phyloP scores from a whole-genome alignment of 164 flowering plant species.

The Paratinospora sagittata region DNA sequence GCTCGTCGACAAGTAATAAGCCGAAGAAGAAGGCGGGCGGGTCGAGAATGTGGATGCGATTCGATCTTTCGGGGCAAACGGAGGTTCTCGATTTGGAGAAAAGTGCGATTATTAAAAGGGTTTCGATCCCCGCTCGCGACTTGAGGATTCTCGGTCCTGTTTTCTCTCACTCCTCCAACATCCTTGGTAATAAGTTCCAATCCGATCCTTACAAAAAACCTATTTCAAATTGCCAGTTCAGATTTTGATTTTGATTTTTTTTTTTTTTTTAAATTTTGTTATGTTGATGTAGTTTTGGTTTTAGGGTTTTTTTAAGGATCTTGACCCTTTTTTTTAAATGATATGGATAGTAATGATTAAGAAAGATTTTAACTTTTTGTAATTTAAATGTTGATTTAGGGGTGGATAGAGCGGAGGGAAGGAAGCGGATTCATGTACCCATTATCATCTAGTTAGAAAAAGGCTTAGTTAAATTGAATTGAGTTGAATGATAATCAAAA shows the following conservation, averaged over 20 bases:
- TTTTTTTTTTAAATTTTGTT: not conserved
- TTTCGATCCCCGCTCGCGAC: conserved; percentile 79
- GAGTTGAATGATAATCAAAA: not conserved
- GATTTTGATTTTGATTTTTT: not conserved
- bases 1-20: not conserved
- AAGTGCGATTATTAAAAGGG: conserved; percentile 58
- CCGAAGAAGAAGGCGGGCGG: conserved; percentile 80
- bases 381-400: no score
- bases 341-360: no score
- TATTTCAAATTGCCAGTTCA: not conserved
- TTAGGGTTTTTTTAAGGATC: not conserved
- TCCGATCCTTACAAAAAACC: no score
- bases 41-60: conserved; percentile 79
- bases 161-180: conserved; percentile 87
- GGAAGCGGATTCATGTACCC: no score
- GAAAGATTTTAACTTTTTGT: no score
- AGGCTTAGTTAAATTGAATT: not conserved
- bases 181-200: conserved; percentile 52
- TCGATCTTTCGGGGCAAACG: conserved; percentile 58
- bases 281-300: not conserved
- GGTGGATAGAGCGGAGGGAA: no score
- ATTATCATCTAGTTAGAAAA: no score
- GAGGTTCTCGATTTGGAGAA: conserved; percentile 84
- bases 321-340: no score
- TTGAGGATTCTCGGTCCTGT: conserved; percentile 95